These are phyloP conservation scores for Trypanosoma avium DNA, from an alignment of 208 protist species.

Conservation along the genomic window DNA sequence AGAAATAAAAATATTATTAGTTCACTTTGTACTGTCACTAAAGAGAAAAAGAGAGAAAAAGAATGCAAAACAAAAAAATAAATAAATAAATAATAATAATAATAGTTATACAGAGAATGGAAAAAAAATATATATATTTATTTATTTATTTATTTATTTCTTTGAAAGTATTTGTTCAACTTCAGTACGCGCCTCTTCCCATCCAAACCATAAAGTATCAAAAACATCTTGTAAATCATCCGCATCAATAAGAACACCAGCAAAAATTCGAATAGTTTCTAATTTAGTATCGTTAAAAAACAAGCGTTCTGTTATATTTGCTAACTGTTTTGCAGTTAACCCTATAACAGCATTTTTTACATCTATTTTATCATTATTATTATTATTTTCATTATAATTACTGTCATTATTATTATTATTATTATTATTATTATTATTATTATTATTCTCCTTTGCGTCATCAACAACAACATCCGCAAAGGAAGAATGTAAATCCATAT, in stretches of 20 bases:
- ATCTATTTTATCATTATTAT: neutral
- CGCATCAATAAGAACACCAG: conserved; percentile 16
- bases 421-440: neutral
- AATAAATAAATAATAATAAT: neutral
- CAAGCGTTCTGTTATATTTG: conserved; percentile 20
- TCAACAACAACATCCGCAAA: conserved; percentile 16
- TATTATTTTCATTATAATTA: neutral
- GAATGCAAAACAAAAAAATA: neutral
- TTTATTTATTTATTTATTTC: neutral
- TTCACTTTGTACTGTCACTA: too few relatives aligned
- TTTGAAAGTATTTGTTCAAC: conserved; percentile 23
- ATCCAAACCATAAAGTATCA: conserved; percentile 29
- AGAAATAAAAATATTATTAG: too few relatives aligned
- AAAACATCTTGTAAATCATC: conserved; percentile 25
- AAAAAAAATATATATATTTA: neutral
- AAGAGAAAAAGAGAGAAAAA: conserved; percentile 3
- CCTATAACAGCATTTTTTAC: conserved; percentile 5
- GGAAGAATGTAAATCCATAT: neutral
- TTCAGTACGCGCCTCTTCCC: conserved; percentile 22
- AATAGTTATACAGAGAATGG: neutral
- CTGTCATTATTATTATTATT: neutral
- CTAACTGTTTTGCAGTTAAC: conserved; percentile 16
- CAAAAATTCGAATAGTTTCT: conserved; percentile 21
- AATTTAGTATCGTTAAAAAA: conserved; percentile 32
- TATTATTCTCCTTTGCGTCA: neutral